These are phyloP conservation scores for Knufia fluminis DNA, from an alignment of 2,329 filamentous ascomycete genomes.

Conservation along the genomic window DNA sequence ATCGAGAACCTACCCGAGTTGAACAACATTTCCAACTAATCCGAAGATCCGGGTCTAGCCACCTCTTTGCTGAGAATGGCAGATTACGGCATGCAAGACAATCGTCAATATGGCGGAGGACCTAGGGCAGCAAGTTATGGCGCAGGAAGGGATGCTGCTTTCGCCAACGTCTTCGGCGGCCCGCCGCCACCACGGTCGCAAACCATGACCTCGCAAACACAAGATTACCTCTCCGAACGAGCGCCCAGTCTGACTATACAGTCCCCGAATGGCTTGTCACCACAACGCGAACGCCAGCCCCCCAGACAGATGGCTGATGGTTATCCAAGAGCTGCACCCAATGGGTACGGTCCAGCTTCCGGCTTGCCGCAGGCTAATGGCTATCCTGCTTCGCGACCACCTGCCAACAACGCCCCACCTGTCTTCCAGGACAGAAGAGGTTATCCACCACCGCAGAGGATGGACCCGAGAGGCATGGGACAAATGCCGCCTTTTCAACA, in stretches of 20 bases:
- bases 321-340: slow-evolving; percentile 32
- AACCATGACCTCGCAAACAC: slow-evolving; percentile 79
- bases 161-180: slow-evolving; percentile 88
- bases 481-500: slow-evolving; percentile 46
- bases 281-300: slow-evolving; percentile 34
- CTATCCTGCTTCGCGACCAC: slow-evolving; percentile 15
- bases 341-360: slow-evolving; percentile 33
- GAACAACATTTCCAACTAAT: not conserved
- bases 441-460: slow-evolving; percentile 63
- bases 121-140: slow-evolving; percentile 43
- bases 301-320: slow-evolving; percentile 37
- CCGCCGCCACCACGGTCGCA: slow-evolving; percentile 80
- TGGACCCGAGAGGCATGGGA: slow-evolving; percentile 44
- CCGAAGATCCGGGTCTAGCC: slow-evolving; percentile 11
- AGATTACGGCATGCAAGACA: slow-evolving; percentile 55
- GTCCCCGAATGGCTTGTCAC: slow-evolving; percentile 32
- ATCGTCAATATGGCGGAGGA: slow-evolving; percentile 41
- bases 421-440: slow-evolving; percentile 55
- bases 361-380: slow-evolving; percentile 26
- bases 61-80: slow-evolving; percentile 42
- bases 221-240: slow-evolving; percentile 55
- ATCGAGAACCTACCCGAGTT: no score
- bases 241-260: slow-evolving; percentile 68
- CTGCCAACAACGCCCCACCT: slow-evolving; percentile 49
- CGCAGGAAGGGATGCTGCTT: slow-evolving; percentile 81